phyloP scores from a whole-genome alignment of 1,284 basidiomycete species.

The Cryptococcus wingfieldii region DNA sequence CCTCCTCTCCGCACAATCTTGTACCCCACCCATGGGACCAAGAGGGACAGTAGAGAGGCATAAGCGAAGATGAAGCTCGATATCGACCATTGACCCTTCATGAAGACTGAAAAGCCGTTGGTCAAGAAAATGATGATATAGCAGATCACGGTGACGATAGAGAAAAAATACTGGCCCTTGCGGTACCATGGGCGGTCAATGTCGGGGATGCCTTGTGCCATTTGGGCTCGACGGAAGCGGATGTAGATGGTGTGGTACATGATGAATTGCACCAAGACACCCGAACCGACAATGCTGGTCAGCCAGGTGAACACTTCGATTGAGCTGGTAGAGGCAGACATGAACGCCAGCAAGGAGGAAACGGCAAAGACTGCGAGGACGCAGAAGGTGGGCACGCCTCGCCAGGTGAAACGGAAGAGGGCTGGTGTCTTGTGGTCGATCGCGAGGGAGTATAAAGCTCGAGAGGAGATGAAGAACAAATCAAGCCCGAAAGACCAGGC shows the following conservation, averaged over 20 bases:
- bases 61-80: slow-evolving; percentile 28
- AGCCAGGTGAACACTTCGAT: slow-evolving; percentile 31
- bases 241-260: slow-evolving; percentile 21
- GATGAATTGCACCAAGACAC: slow-evolving; percentile 5
- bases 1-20: not conserved
- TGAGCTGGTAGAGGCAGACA: not conserved
- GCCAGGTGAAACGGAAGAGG: slow-evolving; percentile 16
- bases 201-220: slow-evolving; percentile 22
- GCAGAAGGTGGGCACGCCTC: not conserved
- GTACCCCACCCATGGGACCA: not conserved
- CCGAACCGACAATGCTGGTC: slow-evolving; percentile 9
- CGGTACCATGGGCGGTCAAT: not conserved
- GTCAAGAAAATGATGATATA: slow-evolving; percentile 17
- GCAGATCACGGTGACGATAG: slow-evolving; percentile 23
- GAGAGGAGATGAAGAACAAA: slow-evolving; percentile 28
- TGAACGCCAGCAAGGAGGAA: not conserved
- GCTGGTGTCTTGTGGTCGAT: slow-evolving; percentile 30
- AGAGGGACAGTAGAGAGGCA: not conserved
- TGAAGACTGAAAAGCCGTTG: slow-evolving; percentile 24
- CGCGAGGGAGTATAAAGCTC: slow-evolving; percentile 34
- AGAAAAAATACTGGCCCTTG: slow-evolving; percentile 12
- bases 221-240: slow-evolving; percentile 27
- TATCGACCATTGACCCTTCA: slow-evolving; percentile 18
- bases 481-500: slow-evolving; percentile 36
- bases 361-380: slow-evolving; percentile 10